phyloP scores from a whole-genome alignment of 768 basidiomycete species.

The Suillus ampliporus region DNA sequence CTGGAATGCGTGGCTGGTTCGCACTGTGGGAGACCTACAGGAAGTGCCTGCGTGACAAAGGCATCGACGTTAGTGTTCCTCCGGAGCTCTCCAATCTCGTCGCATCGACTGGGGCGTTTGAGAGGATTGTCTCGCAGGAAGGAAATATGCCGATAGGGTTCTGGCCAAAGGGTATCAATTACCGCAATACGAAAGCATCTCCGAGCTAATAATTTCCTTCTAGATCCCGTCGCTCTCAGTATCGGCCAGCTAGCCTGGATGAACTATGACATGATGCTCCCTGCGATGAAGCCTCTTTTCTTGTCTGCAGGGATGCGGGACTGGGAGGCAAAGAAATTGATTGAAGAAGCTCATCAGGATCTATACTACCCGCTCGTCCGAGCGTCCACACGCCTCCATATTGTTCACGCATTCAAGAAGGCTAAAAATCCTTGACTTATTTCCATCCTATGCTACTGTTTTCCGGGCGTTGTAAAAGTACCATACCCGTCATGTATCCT shows the following conservation, averaged over 20 bases:
- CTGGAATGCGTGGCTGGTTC: constrained; percentile 62
- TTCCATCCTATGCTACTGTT: constrained; percentile 8
- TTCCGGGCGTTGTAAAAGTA: constrained; percentile 32
- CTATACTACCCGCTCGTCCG: constrained; percentile 63
- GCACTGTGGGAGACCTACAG: constrained; percentile 68
- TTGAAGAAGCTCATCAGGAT: constrained; percentile 67
- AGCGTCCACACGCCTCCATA: constrained; percentile 58
- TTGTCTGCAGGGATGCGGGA: constrained; percentile 57
- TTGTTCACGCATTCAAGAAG: constrained; percentile 57
- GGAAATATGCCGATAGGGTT: constrained; percentile 73
- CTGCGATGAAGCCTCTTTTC: constrained; percentile 66
- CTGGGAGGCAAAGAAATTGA: constrained; percentile 57
- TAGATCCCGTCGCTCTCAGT: constrained; percentile 64
- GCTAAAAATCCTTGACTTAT: constrained; percentile 7
- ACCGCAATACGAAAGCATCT: constrained; percentile 15
- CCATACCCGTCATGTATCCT: constrained; percentile 22
- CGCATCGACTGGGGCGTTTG: constrained; percentile 54
- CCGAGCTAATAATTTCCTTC: constrained; percentile 15
- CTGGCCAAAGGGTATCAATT: constrained; percentile 57
- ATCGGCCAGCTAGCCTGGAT: constrained; percentile 78
- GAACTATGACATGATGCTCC: constrained; percentile 69
- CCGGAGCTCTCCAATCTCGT: constrained; percentile 57
- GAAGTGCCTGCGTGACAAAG: constrained; percentile 54
- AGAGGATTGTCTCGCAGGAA: constrained; percentile 57
- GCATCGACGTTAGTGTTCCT: constrained; percentile 64